Percentiles rank a stretch among this genome's conserved stretches.
Evolutionary conservation across 1,139 yeast species (phyloP).

Genomic region (Kodamaea sp.): DNA sequence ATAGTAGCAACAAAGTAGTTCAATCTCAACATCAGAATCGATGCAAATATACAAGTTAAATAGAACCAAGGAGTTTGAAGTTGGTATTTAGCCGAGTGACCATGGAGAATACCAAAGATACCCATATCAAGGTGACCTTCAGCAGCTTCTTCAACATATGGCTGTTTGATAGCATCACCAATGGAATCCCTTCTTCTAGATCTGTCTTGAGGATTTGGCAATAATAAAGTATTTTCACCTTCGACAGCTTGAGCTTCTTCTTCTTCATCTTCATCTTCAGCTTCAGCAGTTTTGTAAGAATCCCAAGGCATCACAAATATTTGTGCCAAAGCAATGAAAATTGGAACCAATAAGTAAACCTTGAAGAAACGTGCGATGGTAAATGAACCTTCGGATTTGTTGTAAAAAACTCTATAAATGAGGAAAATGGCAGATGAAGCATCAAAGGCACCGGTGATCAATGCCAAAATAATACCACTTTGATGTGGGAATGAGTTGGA

Average conservation of each 20-base stretch:
- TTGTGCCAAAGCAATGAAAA: conserved; percentile 38
- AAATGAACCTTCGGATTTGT: conserved; percentile 24
- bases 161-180: conserved; percentile 46
- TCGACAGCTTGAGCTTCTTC: conserved; percentile 9
- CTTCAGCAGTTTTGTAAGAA: conserved; percentile 38
- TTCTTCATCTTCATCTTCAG: conserved; percentile 25
- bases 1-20: conserved; percentile 48
- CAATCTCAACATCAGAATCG: conserved; percentile 42
- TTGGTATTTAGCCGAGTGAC: conserved; percentile 40
- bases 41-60: conserved; percentile 37
- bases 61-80: conserved; percentile 42
- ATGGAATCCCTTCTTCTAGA: conserved; percentile 37
- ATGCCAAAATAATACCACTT: conserved; percentile 41
- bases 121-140: conserved; percentile 36
- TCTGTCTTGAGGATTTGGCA: conserved; percentile 2
- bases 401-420: conserved; percentile 32
- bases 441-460: conserved; percentile 47
- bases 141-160: conserved; percentile 38
- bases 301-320: conserved; percentile 40
- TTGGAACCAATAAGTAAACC: conserved; percentile 37
- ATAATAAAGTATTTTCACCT: conserved; percentile 1
- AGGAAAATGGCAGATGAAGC: conserved; percentile 46
- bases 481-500: conserved; percentile 42
- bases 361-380: conserved; percentile 33
- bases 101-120: conserved; percentile 43